Conservation (phyloP, 1,139 yeast genomes). For the Hanseniaspora uvarum region DNA sequence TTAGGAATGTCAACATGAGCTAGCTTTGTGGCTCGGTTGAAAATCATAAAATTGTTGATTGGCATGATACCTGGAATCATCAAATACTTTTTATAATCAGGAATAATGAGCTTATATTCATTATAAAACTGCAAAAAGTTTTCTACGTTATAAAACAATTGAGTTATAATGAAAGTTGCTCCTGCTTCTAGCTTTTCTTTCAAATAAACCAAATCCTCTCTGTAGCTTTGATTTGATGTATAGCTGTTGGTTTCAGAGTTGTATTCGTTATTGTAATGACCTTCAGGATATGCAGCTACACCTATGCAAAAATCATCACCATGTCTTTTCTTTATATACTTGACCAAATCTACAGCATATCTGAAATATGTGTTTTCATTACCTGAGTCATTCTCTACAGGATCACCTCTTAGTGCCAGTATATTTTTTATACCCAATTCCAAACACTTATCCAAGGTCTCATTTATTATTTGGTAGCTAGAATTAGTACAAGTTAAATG, state of each 20-base stretch:
- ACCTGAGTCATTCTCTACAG: conserved; percentile 54
- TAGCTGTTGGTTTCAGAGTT: conserved; percentile 1
- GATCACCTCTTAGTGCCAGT: conserved; percentile 89
- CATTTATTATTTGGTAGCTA: conserved; percentile 62
- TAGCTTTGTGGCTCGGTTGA: conserved; percentile 77
- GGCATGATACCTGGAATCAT: conserved; percentile 94
- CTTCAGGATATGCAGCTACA: conserved; percentile 94
- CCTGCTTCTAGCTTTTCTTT: conserved; percentile 85
- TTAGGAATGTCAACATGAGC: conserved; percentile 82
- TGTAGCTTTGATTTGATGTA: conserved; percentile 49
- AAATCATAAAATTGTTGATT: conserved; percentile 77
- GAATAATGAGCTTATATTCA: conserved; percentile 36
- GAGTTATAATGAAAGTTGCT: conserved; percentile 87
- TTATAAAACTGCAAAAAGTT: conserved; percentile 46
- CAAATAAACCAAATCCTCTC: conserved; percentile 59
- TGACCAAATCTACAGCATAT: conserved; percentile 74
- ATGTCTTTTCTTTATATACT: conserved; percentile 55
- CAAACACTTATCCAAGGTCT: conserved; percentile 66
- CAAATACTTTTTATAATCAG: conserved; percentile 24
- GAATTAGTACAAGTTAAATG: conserved; percentile 96
- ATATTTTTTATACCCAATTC: conserved; percentile 71
- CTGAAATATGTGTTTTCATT: conserved; percentile 34
- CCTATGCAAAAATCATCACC: conserved; percentile 78
- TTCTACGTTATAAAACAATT: conserved; percentile 61
- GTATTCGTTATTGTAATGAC: conserved; percentile 70